Evolutionary conservation across 108 stramenopile genomes (phyloP).

Genomic region (Asterionellopsis glacialis): DNA sequence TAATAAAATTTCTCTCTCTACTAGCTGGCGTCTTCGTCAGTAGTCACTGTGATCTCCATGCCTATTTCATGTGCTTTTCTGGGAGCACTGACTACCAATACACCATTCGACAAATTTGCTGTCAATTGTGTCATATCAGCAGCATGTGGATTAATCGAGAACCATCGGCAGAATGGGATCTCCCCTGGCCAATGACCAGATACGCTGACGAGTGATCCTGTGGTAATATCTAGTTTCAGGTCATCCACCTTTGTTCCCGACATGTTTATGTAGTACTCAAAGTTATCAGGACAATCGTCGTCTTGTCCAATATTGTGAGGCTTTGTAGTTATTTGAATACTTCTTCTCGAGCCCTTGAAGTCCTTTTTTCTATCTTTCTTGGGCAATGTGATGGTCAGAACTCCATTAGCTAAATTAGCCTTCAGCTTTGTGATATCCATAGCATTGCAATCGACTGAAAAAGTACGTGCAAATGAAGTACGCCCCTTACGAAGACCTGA

Average conservation of each 20-base stretch:
- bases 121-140: conserved; percentile 43
- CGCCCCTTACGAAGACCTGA: conserved; percentile 12
- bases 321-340: conserved; percentile 18
- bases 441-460: conserved; percentile 39
- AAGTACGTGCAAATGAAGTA: conserved; percentile 35
- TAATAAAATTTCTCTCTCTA: no score
- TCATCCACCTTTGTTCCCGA: no score
- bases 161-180: conserved; percentile 33
- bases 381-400: conserved; percentile 45
- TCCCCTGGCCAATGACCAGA: no score
- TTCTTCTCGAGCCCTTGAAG: conserved; percentile 17
- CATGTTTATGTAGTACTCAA: no score
- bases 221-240: no score
- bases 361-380: conserved; percentile 19
- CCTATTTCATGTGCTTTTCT: conserved; percentile 14
- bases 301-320: no score
- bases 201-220: no score
- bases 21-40: no score
- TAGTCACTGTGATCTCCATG: no score
- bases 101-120: conserved; percentile 52
- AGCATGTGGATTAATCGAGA: conserved; percentile 39
- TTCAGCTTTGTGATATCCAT: conserved; percentile 45
- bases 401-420: conserved; percentile 53
- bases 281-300: no score
- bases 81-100: conserved; percentile 47